Base-by-base conservation (phyloP, 805 yeast species). In the Saturnispora besseyi region DNA sequence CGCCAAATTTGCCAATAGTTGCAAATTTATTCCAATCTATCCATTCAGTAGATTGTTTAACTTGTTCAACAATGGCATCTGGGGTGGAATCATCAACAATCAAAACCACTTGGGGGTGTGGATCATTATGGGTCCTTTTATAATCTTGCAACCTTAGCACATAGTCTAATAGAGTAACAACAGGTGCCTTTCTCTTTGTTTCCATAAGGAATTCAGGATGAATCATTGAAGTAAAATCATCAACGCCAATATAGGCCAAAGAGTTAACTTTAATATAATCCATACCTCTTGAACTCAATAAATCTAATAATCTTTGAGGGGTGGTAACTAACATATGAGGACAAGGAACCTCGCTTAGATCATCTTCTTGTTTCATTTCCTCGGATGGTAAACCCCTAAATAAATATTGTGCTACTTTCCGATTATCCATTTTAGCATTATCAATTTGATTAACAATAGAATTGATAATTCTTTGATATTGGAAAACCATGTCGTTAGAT, bases 1-100 rank as follows among this genome's bases (percentile, higher is more conserved):
- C 46, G 6, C 55, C 57, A 46, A 62, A 65, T 4, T 51, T 46
- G 1, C 68, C 69, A 13, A 65, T 34, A 10, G 54, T 51, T 4
- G 62, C 61, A 54, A 62, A 65, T 41, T 53, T 60, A 24, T 54
- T 51, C 69, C 68, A 64, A 48, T 64, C 65, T 45, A 65, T 53
- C 77, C 84, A 78, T 12, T 86, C 83, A 0, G 65, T 63, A 51
- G 70, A 74, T 2, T 62, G 61, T 55, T 73, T 80, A 42, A 84
- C 65, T 45, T 77, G 77, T 6, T 67, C 63, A 49, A 81, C 71
- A 58, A 84, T 70, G 2, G 62, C 59, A 5, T 65, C 70, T n/a
- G 85, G 69, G 51, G 58, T 44, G 6, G 56, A 44, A 0, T 61
- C 49, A 7, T 62, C 57, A 9, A 60, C 58, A 3, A 61, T 62